Evolutionary conservation across 1,139 yeast genomes (phyloP).

Genomic region (Entelexis paramagnoliae): DNA sequence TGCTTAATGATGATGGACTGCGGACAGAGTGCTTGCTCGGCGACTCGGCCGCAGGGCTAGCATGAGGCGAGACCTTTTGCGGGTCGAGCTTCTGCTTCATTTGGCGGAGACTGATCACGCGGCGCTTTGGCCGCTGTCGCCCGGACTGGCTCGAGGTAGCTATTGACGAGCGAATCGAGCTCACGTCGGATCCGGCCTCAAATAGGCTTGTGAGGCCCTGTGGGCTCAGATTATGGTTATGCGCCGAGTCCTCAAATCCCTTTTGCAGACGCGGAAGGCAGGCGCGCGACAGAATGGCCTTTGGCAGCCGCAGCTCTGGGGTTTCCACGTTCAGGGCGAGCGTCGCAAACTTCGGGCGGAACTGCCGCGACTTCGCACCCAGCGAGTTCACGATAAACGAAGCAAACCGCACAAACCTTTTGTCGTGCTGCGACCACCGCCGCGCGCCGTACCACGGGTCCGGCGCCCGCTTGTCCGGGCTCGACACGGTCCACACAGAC

Average conservation of each 20-base stretch:
- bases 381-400: constrained; percentile 1
- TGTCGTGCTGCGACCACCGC: constrained; percentile 22
- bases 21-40: background rate
- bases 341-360: constrained; percentile 12
- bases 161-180: constrained; percentile 4
- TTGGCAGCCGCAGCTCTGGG: constrained; percentile 12
- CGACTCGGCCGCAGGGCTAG: background rate
- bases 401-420: constrained; percentile 8
- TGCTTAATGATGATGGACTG: background rate
- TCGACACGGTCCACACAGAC: constrained; percentile 53
- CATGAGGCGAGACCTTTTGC: background rate
- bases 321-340: constrained; percentile 14
- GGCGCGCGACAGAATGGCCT: constrained; percentile 11
- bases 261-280: background rate
- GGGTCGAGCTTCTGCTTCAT: background rate
- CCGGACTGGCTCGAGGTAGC: background rate
- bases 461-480: constrained; percentile 45
- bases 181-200: background rate
- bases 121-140: constrained; percentile 25
- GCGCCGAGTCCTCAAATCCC: background rate
- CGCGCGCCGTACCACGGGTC: constrained; percentile 26
- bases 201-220: background rate
- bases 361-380: constrained; percentile 5
- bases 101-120: constrained; percentile 29
- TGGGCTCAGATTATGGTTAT: background rate